These are phyloP conservation scores for Rhizopogon roseolus DNA, from an alignment of 768 basidiomycete species.

Conservation along the genomic window DNA sequence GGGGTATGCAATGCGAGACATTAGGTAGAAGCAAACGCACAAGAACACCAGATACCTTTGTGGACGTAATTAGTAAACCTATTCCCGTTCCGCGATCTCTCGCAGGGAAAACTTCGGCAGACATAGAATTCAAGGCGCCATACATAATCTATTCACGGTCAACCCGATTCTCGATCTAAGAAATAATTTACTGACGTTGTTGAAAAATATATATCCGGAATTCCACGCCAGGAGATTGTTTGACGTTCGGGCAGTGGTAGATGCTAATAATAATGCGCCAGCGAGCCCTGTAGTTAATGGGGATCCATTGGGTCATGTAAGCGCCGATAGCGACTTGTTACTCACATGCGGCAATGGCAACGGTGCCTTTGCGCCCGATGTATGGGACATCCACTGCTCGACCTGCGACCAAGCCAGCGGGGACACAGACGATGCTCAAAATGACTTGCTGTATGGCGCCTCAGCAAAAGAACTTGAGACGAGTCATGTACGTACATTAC, in stretches of 20 bases:
- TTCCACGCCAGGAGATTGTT: slow-evolving; percentile 75
- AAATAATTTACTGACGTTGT: slow-evolving; percentile 36
- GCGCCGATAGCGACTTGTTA: slow-evolving; percentile 14
- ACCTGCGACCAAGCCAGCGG: slow-evolving; percentile 68
- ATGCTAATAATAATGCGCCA: slow-evolving; percentile 68
- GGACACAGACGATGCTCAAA: slow-evolving; percentile 61
- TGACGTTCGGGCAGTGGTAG: slow-evolving; percentile 66
- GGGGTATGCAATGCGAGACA: not conserved
- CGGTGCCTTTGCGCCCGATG: slow-evolving; percentile 63
- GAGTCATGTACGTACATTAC: slow-evolving; percentile 42
- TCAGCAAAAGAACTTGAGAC: not conserved
- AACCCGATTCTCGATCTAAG: not conserved
- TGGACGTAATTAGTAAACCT: slow-evolving; percentile 44
- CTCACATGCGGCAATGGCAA: slow-evolving; percentile 60
- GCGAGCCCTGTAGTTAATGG: slow-evolving; percentile 56
- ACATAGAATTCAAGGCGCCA: slow-evolving; percentile 66
- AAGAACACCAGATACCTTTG: slow-evolving; percentile 64
- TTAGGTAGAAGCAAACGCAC: slow-evolving; percentile 31
- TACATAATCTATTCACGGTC: slow-evolving; percentile 56
- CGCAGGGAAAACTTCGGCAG: slow-evolving; percentile 67
- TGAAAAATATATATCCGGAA: slow-evolving; percentile 65
- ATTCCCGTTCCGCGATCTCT: slow-evolving; percentile 74
- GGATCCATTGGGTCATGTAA: slow-evolving; percentile 40
- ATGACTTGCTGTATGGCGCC: slow-evolving; percentile 53
- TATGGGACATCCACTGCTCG: slow-evolving; percentile 62